Conservation (phyloP, 352 stramenopile genomes). For the Globisporangium lucens region DNA sequence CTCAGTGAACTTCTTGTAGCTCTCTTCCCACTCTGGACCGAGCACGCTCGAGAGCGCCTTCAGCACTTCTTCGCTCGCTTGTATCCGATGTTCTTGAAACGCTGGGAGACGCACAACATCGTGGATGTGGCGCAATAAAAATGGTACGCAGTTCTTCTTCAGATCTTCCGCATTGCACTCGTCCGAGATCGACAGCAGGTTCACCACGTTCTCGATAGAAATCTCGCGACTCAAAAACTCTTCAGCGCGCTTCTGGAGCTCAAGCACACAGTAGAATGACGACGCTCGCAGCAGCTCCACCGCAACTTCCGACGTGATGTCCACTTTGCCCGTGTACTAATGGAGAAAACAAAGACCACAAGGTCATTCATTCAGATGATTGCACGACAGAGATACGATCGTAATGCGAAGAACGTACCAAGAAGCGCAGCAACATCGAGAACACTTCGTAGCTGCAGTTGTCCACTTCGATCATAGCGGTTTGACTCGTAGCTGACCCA, state of each 20-base stretch:
- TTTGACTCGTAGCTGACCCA: slow-evolving; percentile 74
- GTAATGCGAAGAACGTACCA: slow-evolving; percentile 41
- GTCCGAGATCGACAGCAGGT: slow-evolving; percentile 70
- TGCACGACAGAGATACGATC: background rate
- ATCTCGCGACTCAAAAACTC: slow-evolving; percentile 81
- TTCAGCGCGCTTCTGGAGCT: slow-evolving; percentile 85
- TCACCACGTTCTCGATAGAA: slow-evolving; percentile 75
- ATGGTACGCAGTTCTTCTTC: slow-evolving; percentile 85
- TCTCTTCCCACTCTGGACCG: slow-evolving; percentile 70
- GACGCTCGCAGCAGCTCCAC: slow-evolving; percentile 76
- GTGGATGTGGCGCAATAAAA: slow-evolving; percentile 86
- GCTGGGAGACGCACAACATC: slow-evolving; percentile 74
- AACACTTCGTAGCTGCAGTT: slow-evolving; percentile 90
- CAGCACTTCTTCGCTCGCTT: slow-evolving; percentile 79
- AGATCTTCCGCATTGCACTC: slow-evolving; percentile 77
- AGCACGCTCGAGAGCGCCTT: slow-evolving; percentile 81
- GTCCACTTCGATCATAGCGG: slow-evolving; percentile 84
- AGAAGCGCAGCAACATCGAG: slow-evolving; percentile 75
- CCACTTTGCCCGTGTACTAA: slow-evolving; percentile 87
- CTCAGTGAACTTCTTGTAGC: slow-evolving; percentile 69
- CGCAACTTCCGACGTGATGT: slow-evolving; percentile 79
- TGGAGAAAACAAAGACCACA: slow-evolving; percentile 6
- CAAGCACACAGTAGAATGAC: slow-evolving; percentile 80
- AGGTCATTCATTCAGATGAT: slow-evolving; percentile 7
- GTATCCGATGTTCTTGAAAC: slow-evolving; percentile 73